phyloP scores from a whole-genome alignment of 768 basidiomycete genomes.

The Mycena vulgaris region DNA sequence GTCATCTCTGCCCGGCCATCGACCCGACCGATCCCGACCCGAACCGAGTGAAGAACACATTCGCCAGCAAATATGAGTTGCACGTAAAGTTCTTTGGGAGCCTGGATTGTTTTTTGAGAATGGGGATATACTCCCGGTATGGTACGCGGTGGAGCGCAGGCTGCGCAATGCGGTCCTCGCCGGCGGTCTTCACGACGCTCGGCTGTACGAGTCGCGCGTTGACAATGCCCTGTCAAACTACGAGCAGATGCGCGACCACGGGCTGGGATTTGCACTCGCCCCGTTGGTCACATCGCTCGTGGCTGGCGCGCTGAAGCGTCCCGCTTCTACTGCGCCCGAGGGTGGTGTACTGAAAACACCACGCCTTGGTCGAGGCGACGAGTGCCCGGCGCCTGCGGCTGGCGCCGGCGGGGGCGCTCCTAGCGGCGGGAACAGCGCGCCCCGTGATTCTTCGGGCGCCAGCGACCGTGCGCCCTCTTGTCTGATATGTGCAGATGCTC shows the following conservation, averaged over 20 bases:
- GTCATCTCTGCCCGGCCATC: not conserved
- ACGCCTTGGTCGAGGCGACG: not conserved
- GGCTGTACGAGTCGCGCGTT: not conserved
- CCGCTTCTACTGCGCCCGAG: not conserved
- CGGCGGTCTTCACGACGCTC: not conserved
- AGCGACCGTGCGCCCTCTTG: constrained; percentile 21
- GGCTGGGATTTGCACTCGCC: too few relatives aligned
- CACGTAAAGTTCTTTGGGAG: not conserved
- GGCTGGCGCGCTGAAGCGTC: not conserved
- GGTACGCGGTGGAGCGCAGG: constrained; percentile 5
- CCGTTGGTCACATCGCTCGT: not conserved
- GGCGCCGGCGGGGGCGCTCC: not conserved
- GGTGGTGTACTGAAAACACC: not conserved
- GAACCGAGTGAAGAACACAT: not conserved
- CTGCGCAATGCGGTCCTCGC: constrained; percentile 14
- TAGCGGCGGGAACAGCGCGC: not conserved
- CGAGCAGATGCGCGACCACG: not conserved
- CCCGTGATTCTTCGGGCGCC: not conserved
- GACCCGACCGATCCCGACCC: not conserved
- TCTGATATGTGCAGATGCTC: constrained; percentile 25
- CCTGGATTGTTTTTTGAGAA: constrained; percentile 5
- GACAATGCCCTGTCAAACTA: not conserved
- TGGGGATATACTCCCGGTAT: not conserved
- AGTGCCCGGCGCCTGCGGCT: not conserved
- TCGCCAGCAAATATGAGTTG: constrained; percentile 1